These are phyloP conservation scores for Schwanniomyces pseudopolymorphus DNA, from an alignment of 805 yeast species.

Conservation along the genomic window DNA sequence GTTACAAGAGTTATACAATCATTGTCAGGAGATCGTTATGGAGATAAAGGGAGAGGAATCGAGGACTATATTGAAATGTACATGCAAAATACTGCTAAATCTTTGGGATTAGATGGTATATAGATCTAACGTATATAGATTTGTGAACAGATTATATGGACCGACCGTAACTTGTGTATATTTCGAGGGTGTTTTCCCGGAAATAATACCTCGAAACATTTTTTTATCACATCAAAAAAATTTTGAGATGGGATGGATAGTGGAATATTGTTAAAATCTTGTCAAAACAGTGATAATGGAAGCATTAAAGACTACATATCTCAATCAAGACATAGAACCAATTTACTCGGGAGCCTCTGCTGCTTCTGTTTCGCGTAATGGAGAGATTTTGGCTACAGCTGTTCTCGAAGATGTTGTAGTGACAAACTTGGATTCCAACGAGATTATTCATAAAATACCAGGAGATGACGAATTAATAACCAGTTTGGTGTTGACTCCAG, in stretches of 20 bases:
- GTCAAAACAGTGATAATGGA: slow-evolving; percentile 15
- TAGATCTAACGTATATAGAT: neutral
- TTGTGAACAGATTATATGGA: neutral
- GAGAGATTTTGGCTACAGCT: slow-evolving; percentile 71
- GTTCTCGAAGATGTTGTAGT: slow-evolving; percentile 74
- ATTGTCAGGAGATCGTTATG: slow-evolving; percentile 29
- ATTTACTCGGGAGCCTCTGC: slow-evolving; percentile 84
- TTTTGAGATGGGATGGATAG: slow-evolving; percentile 7
- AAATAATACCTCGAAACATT: neutral
- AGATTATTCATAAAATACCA: slow-evolving; percentile 58
- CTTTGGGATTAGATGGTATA: slow-evolving; percentile 40
- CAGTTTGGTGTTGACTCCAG: slow-evolving; percentile 72
- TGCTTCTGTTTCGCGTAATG: slow-evolving; percentile 65
- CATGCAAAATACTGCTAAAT: slow-evolving; percentile 41
- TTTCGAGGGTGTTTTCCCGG: neutral
- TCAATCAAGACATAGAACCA: slow-evolving; percentile 61
- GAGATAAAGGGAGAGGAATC: slow-evolving; percentile 33
- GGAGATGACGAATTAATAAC: slow-evolving; percentile 88
- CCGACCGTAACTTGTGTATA: neutral
- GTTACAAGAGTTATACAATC: slow-evolving; percentile 32
- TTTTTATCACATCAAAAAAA: slow-evolving; percentile 5
- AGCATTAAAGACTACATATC: slow-evolving; percentile 39
- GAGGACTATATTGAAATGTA: slow-evolving; percentile 49
- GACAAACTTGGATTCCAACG: slow-evolving; percentile 60
- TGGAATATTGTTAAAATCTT: neutral